Evolutionary conservation across 257 asterid species (phyloP).

Genomic region (Plantago major): DNA sequence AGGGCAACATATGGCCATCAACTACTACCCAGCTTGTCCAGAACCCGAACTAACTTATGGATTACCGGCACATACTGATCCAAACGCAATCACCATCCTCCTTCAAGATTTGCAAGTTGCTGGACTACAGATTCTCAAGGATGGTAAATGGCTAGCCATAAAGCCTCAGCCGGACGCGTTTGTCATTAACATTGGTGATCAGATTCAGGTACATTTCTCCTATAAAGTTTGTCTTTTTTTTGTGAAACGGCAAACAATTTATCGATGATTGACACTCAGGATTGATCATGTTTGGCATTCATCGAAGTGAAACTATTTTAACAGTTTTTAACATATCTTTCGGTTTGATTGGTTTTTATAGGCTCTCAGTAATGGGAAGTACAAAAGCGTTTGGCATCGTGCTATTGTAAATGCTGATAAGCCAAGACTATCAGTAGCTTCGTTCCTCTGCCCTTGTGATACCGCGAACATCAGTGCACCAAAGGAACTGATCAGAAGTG

Average conservation of each 20-base stretch:
- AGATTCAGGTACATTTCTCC: no score
- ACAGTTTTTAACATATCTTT: no score
- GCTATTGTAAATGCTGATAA: constrained; percentile 67
- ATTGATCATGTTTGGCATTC: no score
- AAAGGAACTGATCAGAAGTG: constrained; percentile 36
- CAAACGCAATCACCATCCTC: constrained; percentile 79
- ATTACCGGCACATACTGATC: constrained; percentile 85
- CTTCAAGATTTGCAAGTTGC: constrained; percentile 73
- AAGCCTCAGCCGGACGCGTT: constrained; percentile 73
- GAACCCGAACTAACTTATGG: constrained; percentile 82
- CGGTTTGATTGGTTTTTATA: no score
- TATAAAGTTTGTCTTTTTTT: no score
- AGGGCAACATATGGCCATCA: constrained; percentile 93
- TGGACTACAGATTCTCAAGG: constrained; percentile 79
- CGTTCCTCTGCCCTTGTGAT: constrained; percentile 82
- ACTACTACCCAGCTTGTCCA: constrained; percentile 87
- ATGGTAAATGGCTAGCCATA: constrained; percentile 74
- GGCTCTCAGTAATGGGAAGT: constrained; percentile 83
- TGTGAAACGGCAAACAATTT: no score
- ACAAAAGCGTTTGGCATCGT: constrained; percentile 88
- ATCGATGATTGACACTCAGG: no score
- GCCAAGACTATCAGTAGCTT: constrained; percentile 74
- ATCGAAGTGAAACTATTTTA: no score
- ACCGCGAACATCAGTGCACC: constrained; percentile 66
- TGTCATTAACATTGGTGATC: constrained; percentile 83